Evolutionary conservation across 495 filamentous ascomycete genomes (phyloP).

Genomic region (Ascobolus immersus): DNA sequence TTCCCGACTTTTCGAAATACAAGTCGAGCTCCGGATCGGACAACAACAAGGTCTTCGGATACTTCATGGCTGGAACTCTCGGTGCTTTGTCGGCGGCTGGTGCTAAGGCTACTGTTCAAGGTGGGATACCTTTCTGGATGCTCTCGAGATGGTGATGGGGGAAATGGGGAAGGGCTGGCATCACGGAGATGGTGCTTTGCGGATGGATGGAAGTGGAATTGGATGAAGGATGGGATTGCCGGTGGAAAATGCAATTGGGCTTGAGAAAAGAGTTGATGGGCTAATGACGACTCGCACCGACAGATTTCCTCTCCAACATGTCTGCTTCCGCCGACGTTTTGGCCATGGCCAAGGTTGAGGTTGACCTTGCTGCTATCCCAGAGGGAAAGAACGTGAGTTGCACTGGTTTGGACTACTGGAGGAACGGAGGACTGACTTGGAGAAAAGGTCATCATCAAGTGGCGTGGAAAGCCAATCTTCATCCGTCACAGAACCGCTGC

Average conservation of each 20-base stretch:
- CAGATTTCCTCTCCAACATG: slow-evolving; percentile 99
- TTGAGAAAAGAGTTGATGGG: background rate
- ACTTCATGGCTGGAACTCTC: slow-evolving; percentile 96
- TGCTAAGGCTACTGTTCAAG: slow-evolving; percentile 89
- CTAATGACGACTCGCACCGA: background rate
- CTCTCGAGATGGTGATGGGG: slow-evolving; percentile 3
- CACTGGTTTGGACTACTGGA: slow-evolving; percentile 1
- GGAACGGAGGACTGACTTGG: slow-evolving; percentile 9
- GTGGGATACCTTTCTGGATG: slow-evolving; percentile 30
- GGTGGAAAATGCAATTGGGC: background rate
- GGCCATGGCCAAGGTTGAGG: slow-evolving; percentile 97
- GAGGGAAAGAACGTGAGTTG: slow-evolving; percentile 93
- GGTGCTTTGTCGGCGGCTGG: slow-evolving; percentile 73
- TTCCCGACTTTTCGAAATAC: slow-evolving; percentile 83
- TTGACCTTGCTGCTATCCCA: slow-evolving; percentile 71
- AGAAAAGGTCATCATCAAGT: slow-evolving; percentile 99
- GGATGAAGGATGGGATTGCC: background rate
- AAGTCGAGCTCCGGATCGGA: slow-evolving; percentile 34
- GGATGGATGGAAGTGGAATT: slow-evolving; percentile 1
- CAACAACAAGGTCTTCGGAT: slow-evolving; percentile 65
- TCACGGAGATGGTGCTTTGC: slow-evolving; percentile 1
- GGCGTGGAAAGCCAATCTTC: slow-evolving; percentile 99
- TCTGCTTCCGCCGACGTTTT: slow-evolving; percentile 95
- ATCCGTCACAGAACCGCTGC: slow-evolving; percentile 86
- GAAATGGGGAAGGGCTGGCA: background rate